These are phyloP conservation scores for Acephala macrosclerotiorum DNA, from an alignment of 2,329 filamentous ascomycete species.

Conservation along the genomic window DNA sequence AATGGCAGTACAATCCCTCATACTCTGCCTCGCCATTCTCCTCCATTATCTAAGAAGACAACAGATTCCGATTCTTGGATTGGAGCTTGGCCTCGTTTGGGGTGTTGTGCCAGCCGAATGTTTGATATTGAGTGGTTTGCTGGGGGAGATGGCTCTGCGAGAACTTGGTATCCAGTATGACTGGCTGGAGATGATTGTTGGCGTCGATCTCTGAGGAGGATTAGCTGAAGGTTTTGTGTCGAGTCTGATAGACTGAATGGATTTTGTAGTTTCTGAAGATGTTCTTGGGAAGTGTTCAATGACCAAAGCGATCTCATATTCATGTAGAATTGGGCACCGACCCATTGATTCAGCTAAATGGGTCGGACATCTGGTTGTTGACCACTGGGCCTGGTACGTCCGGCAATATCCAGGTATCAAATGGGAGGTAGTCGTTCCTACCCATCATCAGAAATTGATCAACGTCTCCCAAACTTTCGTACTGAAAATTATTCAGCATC, in stretches of 20 bases:
- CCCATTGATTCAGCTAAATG: background rate
- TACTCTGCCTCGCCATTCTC: background rate
- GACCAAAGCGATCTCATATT: background rate
- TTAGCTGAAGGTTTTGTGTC: background rate
- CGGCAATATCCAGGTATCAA: background rate
- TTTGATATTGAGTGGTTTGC: background rate
- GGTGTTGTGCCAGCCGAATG: slow-evolving; percentile 6
- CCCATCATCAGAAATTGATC: slow-evolving; percentile 5
- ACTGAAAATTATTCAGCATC: background rate
- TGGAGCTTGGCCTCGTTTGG: background rate
- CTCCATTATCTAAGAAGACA: background rate
- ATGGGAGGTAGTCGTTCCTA: background rate
- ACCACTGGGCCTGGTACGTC: background rate
- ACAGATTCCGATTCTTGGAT: background rate
- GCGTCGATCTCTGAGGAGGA: background rate
- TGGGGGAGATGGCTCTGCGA: background rate
- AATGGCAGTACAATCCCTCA: background rate
- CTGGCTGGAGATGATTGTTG: background rate
- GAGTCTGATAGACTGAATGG: background rate
- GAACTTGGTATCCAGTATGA: background rate
- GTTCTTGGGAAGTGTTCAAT: background rate
- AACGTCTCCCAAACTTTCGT: slow-evolving; percentile 1
- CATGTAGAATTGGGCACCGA: background rate
- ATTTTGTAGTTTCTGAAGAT: background rate
- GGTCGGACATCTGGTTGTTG: background rate